Evolutionary conservation across 129 eudicot genomes (phyloP).

Genomic region (Kitagawia praeruptora): DNA sequence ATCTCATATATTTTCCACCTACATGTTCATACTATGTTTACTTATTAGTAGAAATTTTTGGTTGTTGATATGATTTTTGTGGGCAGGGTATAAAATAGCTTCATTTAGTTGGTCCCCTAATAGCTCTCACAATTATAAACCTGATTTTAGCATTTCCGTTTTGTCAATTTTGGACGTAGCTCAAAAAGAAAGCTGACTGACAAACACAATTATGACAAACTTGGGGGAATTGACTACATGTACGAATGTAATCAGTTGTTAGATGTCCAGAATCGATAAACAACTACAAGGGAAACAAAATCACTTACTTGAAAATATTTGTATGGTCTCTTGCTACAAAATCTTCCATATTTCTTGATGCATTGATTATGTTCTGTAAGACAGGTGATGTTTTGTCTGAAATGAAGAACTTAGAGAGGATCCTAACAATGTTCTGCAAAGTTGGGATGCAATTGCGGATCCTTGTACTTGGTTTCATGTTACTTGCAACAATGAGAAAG

Average conservation of each 20-base stretch:
- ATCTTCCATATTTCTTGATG: neutral
- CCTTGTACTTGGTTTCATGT: slow-evolving; percentile 97
- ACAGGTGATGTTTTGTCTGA: slow-evolving; percentile 71
- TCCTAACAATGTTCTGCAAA: slow-evolving; percentile 58
- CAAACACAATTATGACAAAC: neutral
- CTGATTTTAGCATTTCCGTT: too few species aligned
- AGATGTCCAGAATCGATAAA: neutral
- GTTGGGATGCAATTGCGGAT: slow-evolving; percentile 66
- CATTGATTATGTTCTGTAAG: slow-evolving; percentile 13
- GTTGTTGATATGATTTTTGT: too few species aligned
- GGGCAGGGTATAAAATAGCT: too few species aligned
- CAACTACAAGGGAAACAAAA: neutral
- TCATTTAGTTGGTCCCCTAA: too few species aligned
- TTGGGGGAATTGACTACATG: neutral
- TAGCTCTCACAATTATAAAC: too few species aligned
- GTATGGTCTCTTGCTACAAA: too few species aligned
- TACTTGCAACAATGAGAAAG: slow-evolving; percentile 45
- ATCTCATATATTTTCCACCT: too few species aligned
- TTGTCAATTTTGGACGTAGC: too few species aligned
- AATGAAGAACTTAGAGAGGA: slow-evolving; percentile 32
- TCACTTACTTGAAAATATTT: too few species aligned
- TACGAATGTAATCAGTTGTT: neutral
- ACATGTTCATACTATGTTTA: too few species aligned
- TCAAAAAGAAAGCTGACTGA: too few species aligned
- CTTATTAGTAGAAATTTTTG: too few species aligned